Percentiles rank a stretch among this genome's conserved stretches.
phyloP scores from a whole-genome alignment of 306 rosid species.

The Malus sylvestris region DNA sequence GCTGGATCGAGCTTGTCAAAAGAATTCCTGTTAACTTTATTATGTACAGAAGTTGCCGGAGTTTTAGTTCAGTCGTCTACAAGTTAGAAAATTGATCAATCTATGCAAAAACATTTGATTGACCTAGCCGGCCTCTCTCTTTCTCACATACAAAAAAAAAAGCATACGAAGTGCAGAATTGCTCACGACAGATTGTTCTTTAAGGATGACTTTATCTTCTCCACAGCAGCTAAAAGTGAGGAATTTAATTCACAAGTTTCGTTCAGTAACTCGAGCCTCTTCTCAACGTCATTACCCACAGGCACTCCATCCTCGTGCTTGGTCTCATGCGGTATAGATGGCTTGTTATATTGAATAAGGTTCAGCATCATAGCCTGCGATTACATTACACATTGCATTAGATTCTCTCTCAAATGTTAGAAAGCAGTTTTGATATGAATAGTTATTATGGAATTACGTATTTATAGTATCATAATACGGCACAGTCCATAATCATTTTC shows the following conservation, averaged over 20 bases:
- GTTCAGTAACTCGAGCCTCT: conserved; percentile 45
- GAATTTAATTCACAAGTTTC: conserved; percentile 82
- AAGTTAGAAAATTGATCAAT: neutral
- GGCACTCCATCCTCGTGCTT: conserved; percentile 18
- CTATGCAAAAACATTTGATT: neutral
- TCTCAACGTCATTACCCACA: conserved; percentile 29
- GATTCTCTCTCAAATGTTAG: neutral
- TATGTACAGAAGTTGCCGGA: neutral
- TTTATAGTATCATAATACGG: neutral
- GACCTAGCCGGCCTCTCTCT: neutral
- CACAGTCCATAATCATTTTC: neutral
- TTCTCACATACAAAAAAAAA: no score
- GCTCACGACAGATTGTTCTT: conserved; percentile 20
- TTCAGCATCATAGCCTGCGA: conserved; percentile 63
- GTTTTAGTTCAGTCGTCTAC: neutral
- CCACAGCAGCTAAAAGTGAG: conserved; percentile 46
- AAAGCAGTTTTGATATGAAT: neutral
- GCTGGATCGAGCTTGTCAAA: no score
- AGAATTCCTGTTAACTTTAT: neutral
- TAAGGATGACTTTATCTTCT: conserved; percentile 40
- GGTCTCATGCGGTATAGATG: conserved; percentile 7
- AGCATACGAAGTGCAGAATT: neutral
- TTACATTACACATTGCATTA: conserved; percentile 9
- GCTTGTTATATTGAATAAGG: conserved; percentile 45
- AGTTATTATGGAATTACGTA: neutral